These are phyloP conservation scores for Stentor coeruleus DNA, from an alignment of 73 alveolate species.

Conservation along the genomic window DNA sequence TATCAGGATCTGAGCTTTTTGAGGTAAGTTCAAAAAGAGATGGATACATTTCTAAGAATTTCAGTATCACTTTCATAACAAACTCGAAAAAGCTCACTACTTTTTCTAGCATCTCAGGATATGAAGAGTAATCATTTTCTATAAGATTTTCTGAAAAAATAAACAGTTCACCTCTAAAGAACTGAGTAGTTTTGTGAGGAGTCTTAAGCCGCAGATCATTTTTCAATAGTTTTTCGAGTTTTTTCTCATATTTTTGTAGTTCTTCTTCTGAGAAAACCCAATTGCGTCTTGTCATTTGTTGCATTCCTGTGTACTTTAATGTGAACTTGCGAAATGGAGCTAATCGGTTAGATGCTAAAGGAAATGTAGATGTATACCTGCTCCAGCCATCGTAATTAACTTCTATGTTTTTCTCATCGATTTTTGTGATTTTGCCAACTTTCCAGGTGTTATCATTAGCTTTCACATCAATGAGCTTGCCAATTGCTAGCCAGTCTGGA, in stretches of 20 bases:
- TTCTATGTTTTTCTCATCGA: background rate
- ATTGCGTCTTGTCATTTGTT: slow-evolving; percentile 37
- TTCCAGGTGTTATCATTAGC: background rate
- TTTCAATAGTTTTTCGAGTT: slow-evolving; percentile 8
- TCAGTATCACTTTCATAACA: slow-evolving; percentile 30
- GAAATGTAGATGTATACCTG: slow-evolving; percentile 40
- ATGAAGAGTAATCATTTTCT: slow-evolving; percentile 15
- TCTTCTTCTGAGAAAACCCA: slow-evolving; percentile 22
- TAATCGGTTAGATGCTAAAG: slow-evolving; percentile 33
- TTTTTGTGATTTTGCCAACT: background rate
- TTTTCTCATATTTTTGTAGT: background rate
- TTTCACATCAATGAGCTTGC: no score
- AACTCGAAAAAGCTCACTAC: slow-evolving; percentile 39
- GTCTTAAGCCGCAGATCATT: background rate
- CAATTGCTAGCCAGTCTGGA: no score
- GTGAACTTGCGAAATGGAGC: slow-evolving; percentile 56
- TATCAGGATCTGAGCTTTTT: slow-evolving; percentile 8
- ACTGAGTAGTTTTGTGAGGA: slow-evolving; percentile 40
- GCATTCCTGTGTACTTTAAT: slow-evolving; percentile 54
- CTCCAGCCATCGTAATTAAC: slow-evolving; percentile 66
- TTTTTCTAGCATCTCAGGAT: no score
- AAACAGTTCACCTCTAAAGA: slow-evolving; percentile 57
- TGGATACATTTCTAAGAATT: slow-evolving; percentile 48
- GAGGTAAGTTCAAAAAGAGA: slow-evolving; percentile 22
- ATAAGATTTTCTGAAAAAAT: slow-evolving; percentile 52